Conservation (phyloP, 2,329 filamentous ascomycete species). For the Xylogone sp. region DNA sequence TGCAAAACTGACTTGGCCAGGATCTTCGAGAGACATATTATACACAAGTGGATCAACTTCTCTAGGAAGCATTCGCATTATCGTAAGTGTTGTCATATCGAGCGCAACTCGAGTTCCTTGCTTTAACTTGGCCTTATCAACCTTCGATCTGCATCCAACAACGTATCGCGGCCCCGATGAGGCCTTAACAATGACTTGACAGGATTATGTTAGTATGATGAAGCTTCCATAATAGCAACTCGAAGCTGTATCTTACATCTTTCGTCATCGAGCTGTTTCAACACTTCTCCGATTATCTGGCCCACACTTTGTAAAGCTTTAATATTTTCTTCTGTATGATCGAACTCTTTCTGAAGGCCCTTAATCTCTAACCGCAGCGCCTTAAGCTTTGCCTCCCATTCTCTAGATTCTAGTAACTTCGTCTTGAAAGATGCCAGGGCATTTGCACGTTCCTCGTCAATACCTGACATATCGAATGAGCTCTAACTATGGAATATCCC, state of each 20-base stretch:
- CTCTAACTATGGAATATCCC: neutral
- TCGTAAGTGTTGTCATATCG: constrained; percentile 98
- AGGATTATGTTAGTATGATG: constrained; percentile 13
- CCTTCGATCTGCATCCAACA: constrained; percentile 95
- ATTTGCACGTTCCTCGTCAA: constrained; percentile 55
- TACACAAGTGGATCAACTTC: constrained; percentile 98
- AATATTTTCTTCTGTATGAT: constrained; percentile 98
- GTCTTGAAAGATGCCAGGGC: constrained; percentile 75
- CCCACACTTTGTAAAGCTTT: constrained; percentile 98
- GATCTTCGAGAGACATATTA: constrained; percentile 99
- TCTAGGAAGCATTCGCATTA: constrained; percentile 98
- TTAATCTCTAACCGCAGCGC: constrained; percentile 92
- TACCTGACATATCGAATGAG: constrained; percentile 2
- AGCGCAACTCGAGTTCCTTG: constrained; percentile 96
- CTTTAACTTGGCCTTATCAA: constrained; percentile 95
- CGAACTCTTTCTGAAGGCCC: constrained; percentile 88
- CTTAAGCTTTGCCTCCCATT: constrained; percentile 99
- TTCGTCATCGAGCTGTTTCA: constrained; percentile 98
- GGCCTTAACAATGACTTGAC: constrained; percentile 91
- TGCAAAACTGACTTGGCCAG: constrained; percentile 94
- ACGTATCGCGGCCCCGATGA: constrained; percentile 97
- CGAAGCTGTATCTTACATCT: constrained; percentile 66
- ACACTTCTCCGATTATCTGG: constrained; percentile 97
- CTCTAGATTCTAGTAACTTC: constrained; percentile 88
- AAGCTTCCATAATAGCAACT: neutral